Base-by-base conservation (phyloP, 768 basidiomycete genomes). In the Stropharia rugosoannulata region DNA sequence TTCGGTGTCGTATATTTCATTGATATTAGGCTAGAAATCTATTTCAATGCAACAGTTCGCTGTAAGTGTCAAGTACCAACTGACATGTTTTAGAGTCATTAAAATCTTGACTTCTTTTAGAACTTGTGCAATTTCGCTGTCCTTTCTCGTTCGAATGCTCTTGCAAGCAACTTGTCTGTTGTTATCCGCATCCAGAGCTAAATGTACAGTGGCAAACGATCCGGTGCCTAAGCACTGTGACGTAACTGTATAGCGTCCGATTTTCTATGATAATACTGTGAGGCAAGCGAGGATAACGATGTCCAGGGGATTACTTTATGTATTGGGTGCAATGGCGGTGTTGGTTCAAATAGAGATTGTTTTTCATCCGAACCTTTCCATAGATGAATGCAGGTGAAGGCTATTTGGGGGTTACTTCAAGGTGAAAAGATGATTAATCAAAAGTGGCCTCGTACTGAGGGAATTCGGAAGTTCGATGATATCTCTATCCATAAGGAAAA, bases 101-200 rank as follows among this genome's bases (percentile, higher is more conserved):
- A 93, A 71, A 48, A 93, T 86, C 48, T 80, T 80, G 27, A 90
- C 87, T 70, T 93, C 90, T 62, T 89, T 93, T 84, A 86, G 84
- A 18, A 88, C 80, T 61, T 83, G 80, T 3, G 70, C 75, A 22
- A 82, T 67, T 43, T 89, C 86, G 46, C 78, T 77, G 18, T 80
- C 81, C 50, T 79, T 80, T 66, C 83, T 84, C 1, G 75, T 80
- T 60, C 81, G 83, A 64, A 93, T 88, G 55, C 84, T 90, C 68
- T 93, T 93, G 68, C 90, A 93, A 18, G 91, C 91, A 25, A 90
- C 88, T 70, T 93, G 91, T 42, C 83, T 79, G 60, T 83, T 79
- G 44, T 76, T 81, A 8, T 70, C 66, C 9, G 77, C 80, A 63
- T 90, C 88, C 55, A 90, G 75, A 15, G 90, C 89, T 19, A 93